Conservation (phyloP, 192 early-diverging fungal species). For the Gamsiella multidivaricata region DNA sequence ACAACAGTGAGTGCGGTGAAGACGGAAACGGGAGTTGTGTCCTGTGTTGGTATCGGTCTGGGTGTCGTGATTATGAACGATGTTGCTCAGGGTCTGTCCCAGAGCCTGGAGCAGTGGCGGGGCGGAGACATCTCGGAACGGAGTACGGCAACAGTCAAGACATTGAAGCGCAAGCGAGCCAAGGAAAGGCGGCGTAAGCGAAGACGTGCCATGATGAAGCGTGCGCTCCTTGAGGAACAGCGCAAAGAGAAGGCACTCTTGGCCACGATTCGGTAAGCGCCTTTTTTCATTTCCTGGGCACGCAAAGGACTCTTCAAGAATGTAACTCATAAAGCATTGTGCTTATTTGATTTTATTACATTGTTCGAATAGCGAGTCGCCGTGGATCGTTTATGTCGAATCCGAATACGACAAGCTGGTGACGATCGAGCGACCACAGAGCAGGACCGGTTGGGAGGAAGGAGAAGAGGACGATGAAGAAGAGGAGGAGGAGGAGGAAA, state of each 20-base stretch:
- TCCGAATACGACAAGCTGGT: slow-evolving; percentile 47
- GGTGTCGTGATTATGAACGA: neutral
- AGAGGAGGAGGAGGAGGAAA: slow-evolving; percentile 32
- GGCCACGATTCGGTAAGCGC: slow-evolving; percentile 41
- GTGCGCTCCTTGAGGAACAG: slow-evolving; percentile 33
- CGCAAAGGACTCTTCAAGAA: neutral
- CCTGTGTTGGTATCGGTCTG: slow-evolving; percentile 18
- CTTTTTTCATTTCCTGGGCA: neutral
- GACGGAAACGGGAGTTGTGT: too few relatives aligned
- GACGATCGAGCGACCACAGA: slow-evolving; percentile 43
- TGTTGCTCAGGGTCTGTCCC: neutral
- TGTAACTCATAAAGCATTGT: too few relatives aligned
- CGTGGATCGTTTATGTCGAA: slow-evolving; percentile 48
- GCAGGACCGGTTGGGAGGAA: slow-evolving; percentile 35
- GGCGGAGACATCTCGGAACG: too few relatives aligned
- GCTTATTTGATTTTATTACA: neutral
- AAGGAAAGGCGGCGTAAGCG: slow-evolving; percentile 25
- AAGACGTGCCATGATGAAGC: slow-evolving; percentile 25
- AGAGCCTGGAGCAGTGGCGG: neutral
- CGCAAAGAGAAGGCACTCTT: slow-evolving; percentile 48
- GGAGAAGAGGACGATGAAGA: slow-evolving; percentile 46
- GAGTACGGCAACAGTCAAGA: slow-evolving; percentile 3
- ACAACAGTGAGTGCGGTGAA: too few relatives aligned
- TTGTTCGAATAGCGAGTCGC: slow-evolving; percentile 29
- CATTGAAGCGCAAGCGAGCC: slow-evolving; percentile 2